Percentiles rank a stretch among this genome's conserved stretches.
Evolutionary conservation across 225 moss, liverwort and hornwort genomes (phyloP).

Genomic region (Climacium dendroides): DNA sequence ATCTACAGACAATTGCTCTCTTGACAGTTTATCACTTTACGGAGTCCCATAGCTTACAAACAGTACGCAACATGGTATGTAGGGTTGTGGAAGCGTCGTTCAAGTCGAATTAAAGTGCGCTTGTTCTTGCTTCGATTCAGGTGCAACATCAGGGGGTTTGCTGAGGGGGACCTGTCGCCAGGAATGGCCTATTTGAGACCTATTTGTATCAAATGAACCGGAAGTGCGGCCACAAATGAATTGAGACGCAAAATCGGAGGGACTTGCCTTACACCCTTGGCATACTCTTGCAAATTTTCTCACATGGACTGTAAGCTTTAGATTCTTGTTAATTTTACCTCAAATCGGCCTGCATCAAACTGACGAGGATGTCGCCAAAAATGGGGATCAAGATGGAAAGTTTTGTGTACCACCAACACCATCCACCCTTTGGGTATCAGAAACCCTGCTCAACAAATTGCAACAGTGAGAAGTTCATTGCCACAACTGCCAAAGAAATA

Average conservation of each 20-base stretch:
- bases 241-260: background rate
- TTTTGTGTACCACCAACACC: slow-evolving; percentile 17
- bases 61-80: background rate
- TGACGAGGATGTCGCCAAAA: slow-evolving; percentile 2
- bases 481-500: background rate
- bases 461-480: background rate
- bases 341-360: background rate
- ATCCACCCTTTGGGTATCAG: slow-evolving; percentile 18
- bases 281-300: background rate
- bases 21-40: background rate
- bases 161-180: background rate
- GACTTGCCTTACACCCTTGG: background rate
- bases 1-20: background rate
- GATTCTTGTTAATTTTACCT: background rate
- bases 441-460: background rate
- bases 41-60: background rate
- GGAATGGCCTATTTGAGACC: background rate
- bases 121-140: background rate
- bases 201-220: background rate
- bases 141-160: background rate
- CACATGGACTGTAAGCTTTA: background rate
- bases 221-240: background rate
- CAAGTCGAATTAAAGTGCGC: background rate
- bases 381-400: slow-evolving; percentile 4
- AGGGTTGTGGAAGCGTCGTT: background rate